Conservation (phyloP, 2,329 filamentous ascomycete genomes). For the Helotiales sp. region DNA sequence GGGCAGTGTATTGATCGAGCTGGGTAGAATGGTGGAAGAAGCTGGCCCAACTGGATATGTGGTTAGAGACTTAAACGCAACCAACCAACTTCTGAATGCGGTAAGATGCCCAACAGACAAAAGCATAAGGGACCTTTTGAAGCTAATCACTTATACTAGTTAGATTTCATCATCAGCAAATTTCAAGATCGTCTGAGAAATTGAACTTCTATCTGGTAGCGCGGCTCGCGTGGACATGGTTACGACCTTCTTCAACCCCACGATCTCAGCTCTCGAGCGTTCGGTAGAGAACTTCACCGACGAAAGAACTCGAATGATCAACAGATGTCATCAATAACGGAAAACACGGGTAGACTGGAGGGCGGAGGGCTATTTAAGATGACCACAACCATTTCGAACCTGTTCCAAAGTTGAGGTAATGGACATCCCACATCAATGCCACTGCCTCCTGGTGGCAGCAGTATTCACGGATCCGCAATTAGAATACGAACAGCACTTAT, state of each 20-base stretch:
- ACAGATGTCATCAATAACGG: background rate
- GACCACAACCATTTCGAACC: too few species aligned
- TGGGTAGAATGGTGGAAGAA: background rate
- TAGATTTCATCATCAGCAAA: background rate
- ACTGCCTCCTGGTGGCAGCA: too few species aligned
- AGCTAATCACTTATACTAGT: background rate
- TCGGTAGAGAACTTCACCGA: background rate
- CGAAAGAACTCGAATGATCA: background rate
- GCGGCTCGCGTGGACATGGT: background rate
- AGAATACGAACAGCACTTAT: too few species aligned
- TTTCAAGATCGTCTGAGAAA: conserved; percentile 2
- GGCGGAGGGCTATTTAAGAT: background rate
- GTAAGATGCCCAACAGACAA: background rate
- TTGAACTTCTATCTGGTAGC: background rate
- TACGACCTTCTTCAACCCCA: background rate
- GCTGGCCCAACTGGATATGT: background rate
- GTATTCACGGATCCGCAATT: too few species aligned
- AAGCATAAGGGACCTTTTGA: background rate
- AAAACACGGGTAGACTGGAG: background rate
- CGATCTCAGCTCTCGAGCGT: background rate
- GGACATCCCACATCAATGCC: too few species aligned
- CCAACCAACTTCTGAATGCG: background rate
- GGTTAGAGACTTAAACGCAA: background rate
- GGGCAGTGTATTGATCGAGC: background rate
- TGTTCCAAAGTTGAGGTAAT: too few species aligned